Percentiles rank a stretch among this genome's conserved stretches.
These are phyloP conservation scores for Talaromyces atroroseus DNA, from an alignment of 2,329 filamentous ascomycete genomes.

Conservation along the genomic window DNA sequence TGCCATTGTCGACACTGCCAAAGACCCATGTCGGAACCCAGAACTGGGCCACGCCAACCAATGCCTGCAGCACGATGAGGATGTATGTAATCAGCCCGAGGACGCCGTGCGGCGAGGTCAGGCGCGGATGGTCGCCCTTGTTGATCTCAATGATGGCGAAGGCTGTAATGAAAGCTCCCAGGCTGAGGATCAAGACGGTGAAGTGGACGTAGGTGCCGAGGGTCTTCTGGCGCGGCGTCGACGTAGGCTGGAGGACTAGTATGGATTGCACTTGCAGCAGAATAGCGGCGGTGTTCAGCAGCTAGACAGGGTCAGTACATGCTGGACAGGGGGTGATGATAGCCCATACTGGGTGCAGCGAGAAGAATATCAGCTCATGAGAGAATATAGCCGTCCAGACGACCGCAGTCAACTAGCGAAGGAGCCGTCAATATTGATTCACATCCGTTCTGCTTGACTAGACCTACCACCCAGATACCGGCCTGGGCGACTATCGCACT, in stretches of 20 bases:
- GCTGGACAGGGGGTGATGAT: slow-evolving; percentile 22
- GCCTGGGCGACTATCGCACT: slow-evolving; percentile 76
- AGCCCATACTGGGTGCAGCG: slow-evolving; percentile 73
- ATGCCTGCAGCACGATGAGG: slow-evolving; percentile 64
- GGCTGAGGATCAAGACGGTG: slow-evolving; percentile 56
- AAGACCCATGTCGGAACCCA: slow-evolving; percentile 63
- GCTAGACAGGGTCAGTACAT: slow-evolving; percentile 24
- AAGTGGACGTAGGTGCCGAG: slow-evolving; percentile 61
- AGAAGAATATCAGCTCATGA: slow-evolving; percentile 71
- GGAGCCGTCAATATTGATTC: slow-evolving; percentile 12
- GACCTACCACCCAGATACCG: slow-evolving; percentile 63
- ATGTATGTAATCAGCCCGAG: slow-evolving; percentile 73
- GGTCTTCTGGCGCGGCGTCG: slow-evolving; percentile 67
- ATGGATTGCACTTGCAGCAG: slow-evolving; percentile 73
- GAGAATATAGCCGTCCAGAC: slow-evolving; percentile 75
- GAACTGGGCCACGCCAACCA: slow-evolving; percentile 79
- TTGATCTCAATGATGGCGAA: slow-evolving; percentile 58
- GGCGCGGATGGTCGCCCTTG: slow-evolving; percentile 65
- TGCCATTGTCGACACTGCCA: slow-evolving; percentile 72
- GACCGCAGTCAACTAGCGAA: slow-evolving; percentile 57
- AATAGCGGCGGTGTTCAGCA: slow-evolving; percentile 59
- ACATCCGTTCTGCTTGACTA: no score
- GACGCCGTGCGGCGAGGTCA: slow-evolving; percentile 74
- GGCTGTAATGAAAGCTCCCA: slow-evolving; percentile 34
- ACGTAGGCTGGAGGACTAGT: slow-evolving; percentile 81